Evolutionary conservation across 1,284 basidiomycete species (phyloP).

Genomic region (Apiotrichum mycotoxinovorans): DNA sequence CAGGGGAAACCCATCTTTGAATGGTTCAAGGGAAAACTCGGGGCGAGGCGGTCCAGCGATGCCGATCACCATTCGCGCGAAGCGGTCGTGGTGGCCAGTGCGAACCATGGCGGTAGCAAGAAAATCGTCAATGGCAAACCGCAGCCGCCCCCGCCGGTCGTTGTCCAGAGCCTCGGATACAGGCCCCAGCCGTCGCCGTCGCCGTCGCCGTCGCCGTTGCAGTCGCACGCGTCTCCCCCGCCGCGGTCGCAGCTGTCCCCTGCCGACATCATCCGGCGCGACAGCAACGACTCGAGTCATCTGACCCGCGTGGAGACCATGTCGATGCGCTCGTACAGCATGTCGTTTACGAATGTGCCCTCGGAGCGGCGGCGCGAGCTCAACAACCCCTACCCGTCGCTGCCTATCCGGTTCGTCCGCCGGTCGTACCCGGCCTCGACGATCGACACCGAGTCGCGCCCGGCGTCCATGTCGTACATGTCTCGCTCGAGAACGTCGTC

Average conservation of each 20-base stretch:
- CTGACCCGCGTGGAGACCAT: conserved; percentile 30
- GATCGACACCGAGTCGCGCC: conserved; percentile 25
- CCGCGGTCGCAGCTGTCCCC: neutral
- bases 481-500: conserved; percentile 31
- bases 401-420: conserved; percentile 32
- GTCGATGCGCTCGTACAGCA: conserved; percentile 39
- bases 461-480: conserved; percentile 23
- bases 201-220: neutral
- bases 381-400: conserved; percentile 47
- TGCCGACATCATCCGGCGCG: neutral
- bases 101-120: neutral
- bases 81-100: conserved; percentile 37
- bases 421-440: conserved; percentile 26
- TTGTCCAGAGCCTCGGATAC: neutral
- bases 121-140: neutral
- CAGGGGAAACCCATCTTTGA: conserved; percentile 73
- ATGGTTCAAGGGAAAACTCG: conserved; percentile 82
- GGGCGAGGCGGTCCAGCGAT: conserved; percentile 28
- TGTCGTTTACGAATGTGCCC: conserved; percentile 15
- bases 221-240: too few relatives aligned
- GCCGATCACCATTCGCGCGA: conserved; percentile 6
- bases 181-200: neutral
- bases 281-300: neutral
- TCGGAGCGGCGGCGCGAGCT: conserved; percentile 30
- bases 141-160: neutral